phyloP scores from a whole-genome alignment of 164 flowering plant species.

The Macadamia tetraphylla region DNA sequence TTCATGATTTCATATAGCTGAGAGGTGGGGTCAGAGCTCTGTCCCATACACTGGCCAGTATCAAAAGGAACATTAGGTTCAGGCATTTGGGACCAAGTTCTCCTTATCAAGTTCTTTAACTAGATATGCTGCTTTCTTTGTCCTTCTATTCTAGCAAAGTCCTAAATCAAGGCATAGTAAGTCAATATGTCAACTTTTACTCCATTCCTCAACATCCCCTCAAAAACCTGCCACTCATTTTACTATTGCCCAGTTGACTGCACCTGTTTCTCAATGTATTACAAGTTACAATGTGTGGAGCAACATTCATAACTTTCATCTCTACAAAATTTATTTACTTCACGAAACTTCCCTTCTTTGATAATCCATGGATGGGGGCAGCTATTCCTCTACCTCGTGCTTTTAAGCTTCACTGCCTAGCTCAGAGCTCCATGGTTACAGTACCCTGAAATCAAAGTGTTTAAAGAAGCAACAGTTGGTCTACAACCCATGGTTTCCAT shows the following conservation, averaged over 20 bases:
- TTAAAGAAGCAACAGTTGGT: slow-evolving; percentile 50
- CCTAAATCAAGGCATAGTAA: slow-evolving; percentile 76
- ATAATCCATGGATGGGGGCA: slow-evolving; percentile 56
- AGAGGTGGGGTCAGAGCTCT: slow-evolving; percentile 63
- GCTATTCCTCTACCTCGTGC: slow-evolving; percentile 46
- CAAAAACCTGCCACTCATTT: slow-evolving; percentile 54
- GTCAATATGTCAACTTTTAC: slow-evolving; percentile 65
- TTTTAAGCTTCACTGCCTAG: slow-evolving; percentile 59
- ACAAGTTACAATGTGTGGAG: slow-evolving; percentile 65
- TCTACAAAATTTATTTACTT: slow-evolving; percentile 54
- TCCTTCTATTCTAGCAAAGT: slow-evolving; percentile 78
- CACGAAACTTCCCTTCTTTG: slow-evolving; percentile 64
- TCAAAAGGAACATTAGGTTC: slow-evolving; percentile 81
- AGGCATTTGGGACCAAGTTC: slow-evolving; percentile 47
- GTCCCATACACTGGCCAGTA: slow-evolving; percentile 64
- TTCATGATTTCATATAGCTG: slow-evolving; percentile 67
- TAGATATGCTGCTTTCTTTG: slow-evolving; percentile 68
- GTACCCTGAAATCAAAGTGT: slow-evolving; percentile 67
- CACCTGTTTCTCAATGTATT: slow-evolving; percentile 73
- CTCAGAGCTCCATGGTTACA: slow-evolving; percentile 52
- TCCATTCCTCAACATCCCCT: slow-evolving; percentile 63
- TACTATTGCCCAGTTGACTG: slow-evolving; percentile 46
- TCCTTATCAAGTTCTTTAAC: slow-evolving; percentile 43
- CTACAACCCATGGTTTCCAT: slow-evolving; percentile 59
- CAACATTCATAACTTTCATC: slow-evolving; percentile 54